Percentiles rank a stretch among this genome's conserved stretches.
These are phyloP conservation scores for Peronospora tabacina DNA, from an alignment of 352 stramenopile species.

Conservation along the genomic window DNA sequence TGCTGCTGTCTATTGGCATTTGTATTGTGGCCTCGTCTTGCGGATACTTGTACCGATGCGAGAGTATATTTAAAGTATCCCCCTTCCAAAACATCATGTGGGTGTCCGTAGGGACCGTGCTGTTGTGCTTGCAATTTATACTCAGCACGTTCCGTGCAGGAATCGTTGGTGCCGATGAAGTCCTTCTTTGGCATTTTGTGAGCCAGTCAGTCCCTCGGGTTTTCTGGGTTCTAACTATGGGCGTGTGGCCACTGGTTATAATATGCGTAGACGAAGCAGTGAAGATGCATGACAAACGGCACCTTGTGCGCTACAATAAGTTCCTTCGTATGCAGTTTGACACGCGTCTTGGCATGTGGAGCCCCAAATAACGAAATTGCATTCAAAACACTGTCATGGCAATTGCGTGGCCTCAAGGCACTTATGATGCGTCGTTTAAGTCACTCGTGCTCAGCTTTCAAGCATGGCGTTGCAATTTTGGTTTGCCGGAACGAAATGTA, in stretches of 20 bases:
- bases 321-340: conserved; percentile 87
- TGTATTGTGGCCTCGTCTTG: conserved; percentile 63
- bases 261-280: conserved; percentile 56
- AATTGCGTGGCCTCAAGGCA: background rate
- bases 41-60: conserved; percentile 67
- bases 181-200: conserved; percentile 44
- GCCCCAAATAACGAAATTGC: conserved; percentile 50
- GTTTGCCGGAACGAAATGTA: no score
- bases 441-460: no score
- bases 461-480: no score
- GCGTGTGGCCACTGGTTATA: conserved; percentile 57
- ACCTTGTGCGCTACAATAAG: conserved; percentile 76
- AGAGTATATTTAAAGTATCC: conserved; percentile 60
- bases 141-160: conserved; percentile 40
- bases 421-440: no score
- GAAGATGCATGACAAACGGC: conserved; percentile 67
- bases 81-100: conserved; percentile 71
- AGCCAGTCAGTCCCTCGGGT: conserved; percentile 45
- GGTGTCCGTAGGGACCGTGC: conserved; percentile 28
- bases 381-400: background rate
- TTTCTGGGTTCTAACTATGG: conserved; percentile 43
- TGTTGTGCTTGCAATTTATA: conserved; percentile 45
- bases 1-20: conserved; percentile 61
- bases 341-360: conserved; percentile 84
- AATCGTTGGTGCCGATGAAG: conserved; percentile 40